Percentiles rank a stretch among this genome's conserved stretches.
Conservation (phyloP, 1,284 basidiomycete genomes). For the Caloboletus firmus region DNA sequence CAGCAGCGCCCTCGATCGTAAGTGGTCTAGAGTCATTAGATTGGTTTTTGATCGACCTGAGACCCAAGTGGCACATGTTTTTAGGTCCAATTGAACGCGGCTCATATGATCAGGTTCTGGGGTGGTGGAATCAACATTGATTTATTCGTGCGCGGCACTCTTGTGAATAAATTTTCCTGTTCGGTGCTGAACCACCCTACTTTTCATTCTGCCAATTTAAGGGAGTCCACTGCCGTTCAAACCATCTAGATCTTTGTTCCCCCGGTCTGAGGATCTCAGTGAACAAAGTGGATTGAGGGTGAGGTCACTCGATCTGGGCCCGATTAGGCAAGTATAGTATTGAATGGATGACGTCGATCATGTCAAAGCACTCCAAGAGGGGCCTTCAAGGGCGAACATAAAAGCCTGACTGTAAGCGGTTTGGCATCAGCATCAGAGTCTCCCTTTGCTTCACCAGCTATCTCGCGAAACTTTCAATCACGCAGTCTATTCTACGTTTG, state of each 20-base stretch:
- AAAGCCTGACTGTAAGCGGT: not conserved
- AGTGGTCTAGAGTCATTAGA: conserved; percentile 1
- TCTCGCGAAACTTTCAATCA: not conserved
- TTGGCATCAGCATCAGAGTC: not conserved
- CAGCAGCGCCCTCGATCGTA: conserved; percentile 9
- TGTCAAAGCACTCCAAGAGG: conserved; percentile 14
- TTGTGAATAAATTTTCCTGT: conserved; percentile 13
- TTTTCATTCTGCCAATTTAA: conserved; percentile 8
- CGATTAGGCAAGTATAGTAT: conserved; percentile 12
- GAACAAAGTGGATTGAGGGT: conserved; percentile 1
- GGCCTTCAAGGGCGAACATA: conserved; percentile 16
- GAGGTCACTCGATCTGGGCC: conserved; percentile 18
- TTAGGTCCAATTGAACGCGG: conserved; percentile 1
- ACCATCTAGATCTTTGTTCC: not conserved
- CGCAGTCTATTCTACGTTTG: conserved; percentile 6
- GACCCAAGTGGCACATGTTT: not conserved
- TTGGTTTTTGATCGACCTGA: not conserved
- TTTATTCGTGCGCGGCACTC: conserved; percentile 1
- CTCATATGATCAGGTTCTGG: not conserved
- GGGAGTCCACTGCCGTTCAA: not conserved
- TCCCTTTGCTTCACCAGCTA: not conserved
- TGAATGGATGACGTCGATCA: conserved; percentile 8
- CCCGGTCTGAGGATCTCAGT: no score
- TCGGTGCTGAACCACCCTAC: not conserved
- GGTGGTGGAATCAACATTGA: conserved; percentile 1